A percentile compares a stretch with the other conserved stretches of the same genome.
These are phyloP conservation scores for Carex myosuroides DNA, from an alignment of 176 grass and related monocot genomes.

Conservation along the genomic window DNA sequence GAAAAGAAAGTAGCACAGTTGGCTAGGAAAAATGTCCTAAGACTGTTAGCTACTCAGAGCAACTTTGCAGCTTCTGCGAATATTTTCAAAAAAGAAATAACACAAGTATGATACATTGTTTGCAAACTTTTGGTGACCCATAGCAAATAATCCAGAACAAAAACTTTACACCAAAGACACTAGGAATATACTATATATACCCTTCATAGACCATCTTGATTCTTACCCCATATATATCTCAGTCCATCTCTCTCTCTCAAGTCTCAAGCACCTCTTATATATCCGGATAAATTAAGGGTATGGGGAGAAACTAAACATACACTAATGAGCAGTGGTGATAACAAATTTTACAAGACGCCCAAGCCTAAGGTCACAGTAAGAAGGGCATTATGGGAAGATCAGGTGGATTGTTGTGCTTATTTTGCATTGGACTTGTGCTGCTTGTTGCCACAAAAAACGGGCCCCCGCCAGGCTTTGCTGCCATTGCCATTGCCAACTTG, in stretches of 20 bases:
- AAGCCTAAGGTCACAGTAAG: neutral
- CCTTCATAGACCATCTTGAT: neutral
- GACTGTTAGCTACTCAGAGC: no score
- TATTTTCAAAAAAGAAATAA: no score
- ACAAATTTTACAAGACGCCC: neutral
- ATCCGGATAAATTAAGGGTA: neutral
- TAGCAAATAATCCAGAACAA: neutral
- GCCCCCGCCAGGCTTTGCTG: neutral
- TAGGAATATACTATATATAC: constrained; percentile 10
- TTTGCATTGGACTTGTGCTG: constrained; percentile 28
- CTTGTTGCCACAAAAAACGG: constrained; percentile 12
- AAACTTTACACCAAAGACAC: neutral
- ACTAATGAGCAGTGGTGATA: constrained; percentile 17
- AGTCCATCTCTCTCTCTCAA: neutral
- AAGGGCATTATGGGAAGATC: constrained; percentile 30
- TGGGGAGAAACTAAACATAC: constrained; percentile 2
- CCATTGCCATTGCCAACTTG: neutral
- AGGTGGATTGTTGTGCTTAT: constrained; percentile 14
- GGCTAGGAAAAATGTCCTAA: no score
- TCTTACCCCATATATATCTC: neutral
- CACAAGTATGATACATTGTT: neutral
- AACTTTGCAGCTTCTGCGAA: no score
- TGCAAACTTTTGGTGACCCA: neutral
- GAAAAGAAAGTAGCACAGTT: no score
- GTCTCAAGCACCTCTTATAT: neutral